Percentiles rank a stretch among this genome's conserved stretches.
phyloP scores from a whole-genome alignment of 805 yeast genomes.

The Candida sphagnicola region DNA sequence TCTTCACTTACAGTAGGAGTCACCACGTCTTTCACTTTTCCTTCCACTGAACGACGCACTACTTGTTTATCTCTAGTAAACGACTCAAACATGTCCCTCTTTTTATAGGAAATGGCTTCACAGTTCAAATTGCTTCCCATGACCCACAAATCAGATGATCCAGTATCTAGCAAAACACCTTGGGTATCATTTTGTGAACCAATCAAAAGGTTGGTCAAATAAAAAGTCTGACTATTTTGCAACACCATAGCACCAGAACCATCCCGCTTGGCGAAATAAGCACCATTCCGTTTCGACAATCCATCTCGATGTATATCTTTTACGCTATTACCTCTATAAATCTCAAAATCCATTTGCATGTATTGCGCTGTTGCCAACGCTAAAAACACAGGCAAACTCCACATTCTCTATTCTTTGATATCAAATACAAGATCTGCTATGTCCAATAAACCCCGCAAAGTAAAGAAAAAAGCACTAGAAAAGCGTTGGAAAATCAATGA shows the following conservation, averaged over 20 bases:
- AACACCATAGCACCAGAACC: slow-evolving; percentile 16
- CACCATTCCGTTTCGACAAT: not conserved
- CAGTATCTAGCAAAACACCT: slow-evolving; percentile 37
- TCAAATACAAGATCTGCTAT: too few relatives aligned
- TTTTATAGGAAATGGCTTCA: slow-evolving; percentile 6
- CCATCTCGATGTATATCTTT: not conserved
- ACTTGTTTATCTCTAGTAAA: slow-evolving; percentile 1
- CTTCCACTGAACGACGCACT: not conserved
- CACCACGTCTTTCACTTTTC: not conserved
- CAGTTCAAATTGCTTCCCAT: slow-evolving; percentile 29
- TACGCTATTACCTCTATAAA: not conserved
- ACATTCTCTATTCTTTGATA: too few relatives aligned
- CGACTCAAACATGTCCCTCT: not conserved
- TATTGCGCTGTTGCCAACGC: not conserved
- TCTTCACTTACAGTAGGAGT: not conserved
- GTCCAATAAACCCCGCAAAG: too few relatives aligned
- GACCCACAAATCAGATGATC: slow-evolving; percentile 42
- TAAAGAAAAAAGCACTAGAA: too few relatives aligned
- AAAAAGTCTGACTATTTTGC: slow-evolving; percentile 25
- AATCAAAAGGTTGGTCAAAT: slow-evolving; percentile 22
- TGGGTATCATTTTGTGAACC: slow-evolving; percentile 27
- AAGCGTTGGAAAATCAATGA: too few relatives aligned
- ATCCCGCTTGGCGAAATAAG: slow-evolving; percentile 13
- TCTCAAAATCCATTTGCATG: not conserved
- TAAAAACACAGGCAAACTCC: slow-evolving; percentile 1